phyloP scores from a whole-genome alignment of 2,329 filamentous ascomycete species.

The Pestalotiopsis sp. region DNA sequence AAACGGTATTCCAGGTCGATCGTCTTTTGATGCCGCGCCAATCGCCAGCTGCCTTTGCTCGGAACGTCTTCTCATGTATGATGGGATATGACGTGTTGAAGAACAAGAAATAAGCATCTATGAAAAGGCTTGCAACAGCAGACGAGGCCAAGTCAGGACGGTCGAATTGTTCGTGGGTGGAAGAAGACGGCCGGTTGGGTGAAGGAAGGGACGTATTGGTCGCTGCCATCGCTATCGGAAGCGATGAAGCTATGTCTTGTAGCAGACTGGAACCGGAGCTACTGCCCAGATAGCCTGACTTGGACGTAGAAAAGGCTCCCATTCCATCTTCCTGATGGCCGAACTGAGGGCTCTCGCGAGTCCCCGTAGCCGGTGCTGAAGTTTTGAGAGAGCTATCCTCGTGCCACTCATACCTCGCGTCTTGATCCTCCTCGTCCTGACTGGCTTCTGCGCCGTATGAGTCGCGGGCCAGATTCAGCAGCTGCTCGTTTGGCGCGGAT shows the following conservation, averaged over 20 bases:
- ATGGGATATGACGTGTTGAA: constrained; percentile 50
- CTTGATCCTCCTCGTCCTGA: constrained; percentile 4
- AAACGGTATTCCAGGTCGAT: constrained; percentile 24
- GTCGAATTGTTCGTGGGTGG: neutral
- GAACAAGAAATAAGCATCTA: constrained; percentile 44
- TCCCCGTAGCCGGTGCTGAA: constrained; percentile 1
- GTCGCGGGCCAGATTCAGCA: neutral
- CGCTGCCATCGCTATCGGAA: neutral
- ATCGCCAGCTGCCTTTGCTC: constrained; percentile 30
- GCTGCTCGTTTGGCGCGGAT: constrained; percentile 4
- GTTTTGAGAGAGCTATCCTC: constrained; percentile 14
- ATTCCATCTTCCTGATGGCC: constrained; percentile 25
- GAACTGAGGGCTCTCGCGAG: constrained; percentile 12
- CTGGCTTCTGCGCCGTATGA: constrained; percentile 5
- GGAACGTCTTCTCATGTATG: constrained; percentile 48
- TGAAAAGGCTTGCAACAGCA: constrained; percentile 26
- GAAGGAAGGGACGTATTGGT: neutral
- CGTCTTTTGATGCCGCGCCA: constrained; percentile 13
- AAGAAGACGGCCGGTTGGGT: neutral
- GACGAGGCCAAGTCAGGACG: constrained; percentile 13
- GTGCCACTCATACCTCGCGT: constrained; percentile 23
- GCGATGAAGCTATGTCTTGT: constrained; percentile 20
- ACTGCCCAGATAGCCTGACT: constrained; percentile 29
- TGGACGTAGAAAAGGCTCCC: constrained; percentile 23
- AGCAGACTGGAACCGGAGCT: constrained; percentile 30